phyloP scores from a whole-genome alignment of 257 asterid species.

The Solanum appendiculatum region DNA sequence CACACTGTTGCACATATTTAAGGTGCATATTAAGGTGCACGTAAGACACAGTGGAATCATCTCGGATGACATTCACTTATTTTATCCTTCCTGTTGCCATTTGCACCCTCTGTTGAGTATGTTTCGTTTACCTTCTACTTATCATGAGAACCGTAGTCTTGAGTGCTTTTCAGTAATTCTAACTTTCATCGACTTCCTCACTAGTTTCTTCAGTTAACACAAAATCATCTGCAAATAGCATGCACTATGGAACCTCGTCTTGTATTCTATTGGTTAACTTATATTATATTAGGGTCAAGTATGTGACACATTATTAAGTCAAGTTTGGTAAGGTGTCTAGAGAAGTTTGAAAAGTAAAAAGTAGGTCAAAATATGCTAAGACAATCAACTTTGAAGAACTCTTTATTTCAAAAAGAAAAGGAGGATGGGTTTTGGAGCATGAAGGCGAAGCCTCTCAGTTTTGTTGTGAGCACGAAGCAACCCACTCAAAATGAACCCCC shows the following conservation, averaged over 20 bases:
- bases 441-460: not conserved
- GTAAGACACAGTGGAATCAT: not conserved
- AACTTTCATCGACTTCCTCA: not conserved
- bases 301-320: not conserved
- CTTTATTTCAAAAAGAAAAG: not conserved
- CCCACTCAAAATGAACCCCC: not conserved
- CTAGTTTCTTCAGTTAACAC: not conserved
- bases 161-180: not conserved
- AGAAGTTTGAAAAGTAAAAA: not conserved
- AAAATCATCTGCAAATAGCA: not conserved
- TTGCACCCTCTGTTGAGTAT: not conserved
- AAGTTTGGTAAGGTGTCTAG: not conserved
- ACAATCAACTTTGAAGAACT: not conserved
- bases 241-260: not conserved
- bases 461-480: not conserved
- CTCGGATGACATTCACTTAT: not conserved
- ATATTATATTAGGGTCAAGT: not conserved
- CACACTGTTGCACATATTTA: not conserved
- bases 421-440: not conserved
- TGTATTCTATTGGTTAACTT: not conserved
- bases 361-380: not conserved
- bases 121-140: not conserved
- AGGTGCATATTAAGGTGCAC: not conserved
- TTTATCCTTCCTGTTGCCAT: not conserved
- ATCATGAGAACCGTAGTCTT: not conserved